These are phyloP conservation scores for Aspergillus transmontanensis DNA, from an alignment of 2,329 filamentous ascomycete species.

Conservation along the genomic window DNA sequence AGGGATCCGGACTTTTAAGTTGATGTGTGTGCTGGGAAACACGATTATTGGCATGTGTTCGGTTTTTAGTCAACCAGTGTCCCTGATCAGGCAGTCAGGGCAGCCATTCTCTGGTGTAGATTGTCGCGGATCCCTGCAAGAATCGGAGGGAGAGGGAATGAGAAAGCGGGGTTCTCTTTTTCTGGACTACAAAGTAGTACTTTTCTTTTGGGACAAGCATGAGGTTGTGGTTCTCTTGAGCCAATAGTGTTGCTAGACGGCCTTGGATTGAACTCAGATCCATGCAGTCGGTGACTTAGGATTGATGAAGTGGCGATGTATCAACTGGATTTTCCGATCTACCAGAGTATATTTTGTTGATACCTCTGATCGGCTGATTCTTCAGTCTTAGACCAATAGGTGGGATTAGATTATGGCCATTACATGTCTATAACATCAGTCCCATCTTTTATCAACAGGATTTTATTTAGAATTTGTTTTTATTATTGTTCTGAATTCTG, in stretches of 20 bases:
- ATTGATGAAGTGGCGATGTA: slow-evolving; percentile 2
- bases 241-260: slow-evolving; percentile 4
- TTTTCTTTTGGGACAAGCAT: slow-evolving; percentile 4
- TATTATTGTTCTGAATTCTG: not conserved
- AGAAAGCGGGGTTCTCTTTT: slow-evolving; percentile 7
- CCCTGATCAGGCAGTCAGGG: slow-evolving; percentile 14
- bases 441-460: no score
- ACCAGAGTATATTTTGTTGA: not conserved
- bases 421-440: not conserved
- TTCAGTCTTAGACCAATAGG: not conserved
- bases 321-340: not conserved
- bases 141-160: not conserved
- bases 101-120: slow-evolving; percentile 5
- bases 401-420: not conserved
- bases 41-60: not conserved
- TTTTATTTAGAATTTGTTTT: not conserved
- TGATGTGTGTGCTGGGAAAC: not conserved
- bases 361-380: slow-evolving; percentile 1
- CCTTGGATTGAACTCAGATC: not conserved
- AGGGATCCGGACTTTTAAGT: slow-evolving; percentile 1
- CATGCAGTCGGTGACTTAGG: not conserved
- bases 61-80: slow-evolving; percentile 4
- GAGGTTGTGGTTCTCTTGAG: slow-evolving; percentile 1
- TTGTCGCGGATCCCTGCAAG: slow-evolving; percentile 8
- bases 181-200: not conserved